Percentiles rank a stretch among this genome's conserved stretches.
Evolutionary conservation across 192 early-diverging fungal species (phyloP).

Genomic region (Coemansia sp.): DNA sequence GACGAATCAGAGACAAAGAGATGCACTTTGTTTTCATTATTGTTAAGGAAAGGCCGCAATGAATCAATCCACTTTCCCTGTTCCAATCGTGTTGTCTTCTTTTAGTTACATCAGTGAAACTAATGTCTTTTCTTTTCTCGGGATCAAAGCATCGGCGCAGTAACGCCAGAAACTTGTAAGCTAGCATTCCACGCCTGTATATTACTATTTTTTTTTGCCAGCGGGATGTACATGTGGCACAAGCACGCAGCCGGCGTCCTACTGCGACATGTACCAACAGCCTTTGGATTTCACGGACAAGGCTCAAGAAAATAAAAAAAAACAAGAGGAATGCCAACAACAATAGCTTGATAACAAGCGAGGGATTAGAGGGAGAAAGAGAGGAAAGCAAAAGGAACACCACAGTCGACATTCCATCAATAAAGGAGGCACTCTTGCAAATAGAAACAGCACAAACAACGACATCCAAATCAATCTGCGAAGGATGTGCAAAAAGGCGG

Average conservation of each 20-base stretch:
- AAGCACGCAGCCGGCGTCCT: background rate
- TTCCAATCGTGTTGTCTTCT: background rate
- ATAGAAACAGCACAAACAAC: background rate
- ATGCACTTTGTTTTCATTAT: no score
- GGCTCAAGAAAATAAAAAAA: background rate
- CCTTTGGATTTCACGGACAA: background rate
- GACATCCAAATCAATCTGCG: background rate
- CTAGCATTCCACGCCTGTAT: no score
- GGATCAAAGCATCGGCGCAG: background rate
- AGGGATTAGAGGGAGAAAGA: background rate
- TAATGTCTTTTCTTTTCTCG: background rate
- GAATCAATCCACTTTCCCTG: background rate
- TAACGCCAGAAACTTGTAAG: background rate
- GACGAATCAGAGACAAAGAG: no score
- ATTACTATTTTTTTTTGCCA: no score
- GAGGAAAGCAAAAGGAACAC: background rate
- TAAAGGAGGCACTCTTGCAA: background rate
- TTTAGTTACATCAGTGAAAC: background rate
- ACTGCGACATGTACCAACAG: constrained; percentile 2
- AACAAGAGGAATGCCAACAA: background rate
- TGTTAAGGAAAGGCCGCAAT: no score
- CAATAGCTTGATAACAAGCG: background rate
- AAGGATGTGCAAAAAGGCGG: constrained; percentile 5
- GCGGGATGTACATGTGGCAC: background rate
- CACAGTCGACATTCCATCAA: background rate